Evolutionary conservation across 192 early-diverging fungal genomes (phyloP), one percentile per base, ranked within the genome.

Genomic region (Martensiomyces pterosporus): DNA sequence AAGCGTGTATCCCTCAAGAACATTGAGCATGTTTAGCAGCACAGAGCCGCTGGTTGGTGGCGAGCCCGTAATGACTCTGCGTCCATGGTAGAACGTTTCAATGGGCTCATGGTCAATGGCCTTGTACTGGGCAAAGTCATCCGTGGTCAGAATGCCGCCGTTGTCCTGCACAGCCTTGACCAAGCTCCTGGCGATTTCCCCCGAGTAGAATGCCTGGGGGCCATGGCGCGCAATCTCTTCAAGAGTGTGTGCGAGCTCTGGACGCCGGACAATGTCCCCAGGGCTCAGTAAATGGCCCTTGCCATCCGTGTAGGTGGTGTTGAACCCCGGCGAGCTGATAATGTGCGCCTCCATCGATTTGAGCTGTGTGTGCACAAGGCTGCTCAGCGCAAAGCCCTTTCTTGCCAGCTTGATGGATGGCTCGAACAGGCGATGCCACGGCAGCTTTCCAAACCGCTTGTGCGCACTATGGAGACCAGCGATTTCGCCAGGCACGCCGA

Each of bases 401-500:
- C 79, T 57, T 9, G 85, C 79, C 39, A 98, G 63, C 15, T 77
- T 72, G 37, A 93, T 79, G 2, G 93, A 75, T 8, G 87, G 86
- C 32, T 77, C 72, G 64, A 98, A 87, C 10, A 98, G 63, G 12
- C 75, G 74, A 22, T 65, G 54, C 94, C 94, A 98, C 0, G 82
- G 77, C 29, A 98, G 73, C 57, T 82, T 87, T 19, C 94, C 94
- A 50, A 89, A 85, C 67, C 62, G 66, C 29, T 75, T 67, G 50
- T 95, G 90, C 0, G 92, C 92, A 16, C 70, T 59, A 47, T 89
- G 83, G 44, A 93, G 82, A 21, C 94, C 94, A 12, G 85, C 79
- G 21, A 97, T 76, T 55, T 97, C 94, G 7, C 94, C 94, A 3
- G 90, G 93, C 15, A 93, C 82, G 24, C 80, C 90, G 14, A 89